Percentiles rank a stretch among this genome's conserved stretches.
phyloP scores from a whole-genome alignment of 208 protist species.

The Acanthamoeba polyphaga region DNA sequence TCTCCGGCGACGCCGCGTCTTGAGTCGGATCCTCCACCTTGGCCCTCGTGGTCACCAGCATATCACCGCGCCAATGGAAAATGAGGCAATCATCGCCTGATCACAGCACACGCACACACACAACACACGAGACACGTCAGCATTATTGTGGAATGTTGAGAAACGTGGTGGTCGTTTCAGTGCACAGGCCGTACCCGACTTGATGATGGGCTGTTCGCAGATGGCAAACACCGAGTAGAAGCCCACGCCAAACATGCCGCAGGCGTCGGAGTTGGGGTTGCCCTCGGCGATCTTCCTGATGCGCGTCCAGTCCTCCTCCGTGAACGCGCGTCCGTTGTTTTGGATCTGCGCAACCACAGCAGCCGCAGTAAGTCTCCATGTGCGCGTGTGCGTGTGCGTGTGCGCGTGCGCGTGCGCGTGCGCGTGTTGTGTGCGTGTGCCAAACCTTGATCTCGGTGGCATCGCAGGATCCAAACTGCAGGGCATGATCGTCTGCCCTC shows the following conservation, averaged over 20 bases:
- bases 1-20: not conserved
- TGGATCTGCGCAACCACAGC: not conserved
- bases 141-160: not conserved
- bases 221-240: conserved; percentile 74
- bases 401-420: not conserved
- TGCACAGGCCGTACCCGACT: not conserved
- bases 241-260: conserved; percentile 70
- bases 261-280: conserved; percentile 68
- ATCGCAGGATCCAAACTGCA: conserved; percentile 18
- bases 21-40: not conserved
- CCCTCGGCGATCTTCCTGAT: conserved; percentile 69
- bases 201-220: conserved; percentile 70
- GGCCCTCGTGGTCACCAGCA: conserved; percentile 23
- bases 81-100: conserved; percentile 37
- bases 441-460: conserved; percentile 42
- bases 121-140: too few species aligned
- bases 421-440: not conserved
- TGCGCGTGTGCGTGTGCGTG: not conserved
- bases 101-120: too few species aligned
- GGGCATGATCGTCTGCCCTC: not conserved
- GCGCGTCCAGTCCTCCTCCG: conserved; percentile 70
- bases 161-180: not conserved
- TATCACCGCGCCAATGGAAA: conserved; percentile 49
- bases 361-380: not conserved
- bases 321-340: conserved; percentile 42